A percentile compares a stretch with the other conserved stretches of the same genome.
These are phyloP conservation scores for Colletotrichum salicis DNA, from an alignment of 2,329 filamentous ascomycete genomes.

Conservation along the genomic window DNA sequence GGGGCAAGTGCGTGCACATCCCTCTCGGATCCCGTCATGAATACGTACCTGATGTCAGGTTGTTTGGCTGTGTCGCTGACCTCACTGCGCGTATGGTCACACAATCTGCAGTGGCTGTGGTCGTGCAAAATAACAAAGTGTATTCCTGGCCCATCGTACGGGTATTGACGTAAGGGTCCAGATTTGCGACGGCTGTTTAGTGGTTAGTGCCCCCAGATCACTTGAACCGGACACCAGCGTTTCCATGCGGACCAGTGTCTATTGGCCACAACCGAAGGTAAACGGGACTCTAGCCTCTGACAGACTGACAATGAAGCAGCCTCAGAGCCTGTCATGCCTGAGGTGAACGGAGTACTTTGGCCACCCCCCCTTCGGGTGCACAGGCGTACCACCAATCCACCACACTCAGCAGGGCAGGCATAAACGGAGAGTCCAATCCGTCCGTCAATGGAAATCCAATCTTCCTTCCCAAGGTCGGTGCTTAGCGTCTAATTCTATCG, in stretches of 20 bases:
- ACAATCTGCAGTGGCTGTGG: conserved; percentile 1
- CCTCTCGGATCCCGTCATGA: conserved; percentile 2
- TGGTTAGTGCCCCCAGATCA: neutral
- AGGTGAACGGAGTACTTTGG: neutral
- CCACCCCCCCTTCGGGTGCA: neutral
- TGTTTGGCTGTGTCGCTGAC: conserved; percentile 2
- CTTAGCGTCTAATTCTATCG: neutral
- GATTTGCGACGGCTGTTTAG: conserved; percentile 1
- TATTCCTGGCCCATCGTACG: neutral
- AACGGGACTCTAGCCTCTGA: neutral
- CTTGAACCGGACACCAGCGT: neutral
- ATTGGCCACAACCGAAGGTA: neutral
- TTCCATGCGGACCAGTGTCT: neutral
- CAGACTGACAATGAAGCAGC: neutral
- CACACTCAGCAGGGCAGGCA: neutral
- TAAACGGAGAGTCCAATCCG: neutral
- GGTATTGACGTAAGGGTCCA: conserved; percentile 27
- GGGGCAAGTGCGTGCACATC: neutral
- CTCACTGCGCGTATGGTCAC: neutral
- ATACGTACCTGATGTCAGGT: neutral
- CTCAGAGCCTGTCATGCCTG: neutral
- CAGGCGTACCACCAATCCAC: neutral
- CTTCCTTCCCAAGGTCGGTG: neutral
- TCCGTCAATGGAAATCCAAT: neutral
- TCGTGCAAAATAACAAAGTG: neutral